Base-by-base conservation (phyloP, 2,329 filamentous ascomycete species). In the Ascocoryne sarcoides region DNA sequence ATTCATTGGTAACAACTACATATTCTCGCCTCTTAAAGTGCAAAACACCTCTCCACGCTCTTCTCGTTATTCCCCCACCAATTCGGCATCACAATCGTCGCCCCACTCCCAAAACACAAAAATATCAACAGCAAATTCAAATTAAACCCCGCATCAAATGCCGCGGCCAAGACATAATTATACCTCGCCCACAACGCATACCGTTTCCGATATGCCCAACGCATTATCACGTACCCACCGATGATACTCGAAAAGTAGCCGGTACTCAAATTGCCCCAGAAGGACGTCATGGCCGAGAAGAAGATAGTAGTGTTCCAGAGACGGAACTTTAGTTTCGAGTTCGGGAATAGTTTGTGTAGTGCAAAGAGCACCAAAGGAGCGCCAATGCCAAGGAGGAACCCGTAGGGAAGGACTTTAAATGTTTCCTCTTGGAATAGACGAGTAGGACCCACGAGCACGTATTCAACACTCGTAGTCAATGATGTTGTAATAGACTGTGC, bases 301-400 rank as follows among this genome's bases (percentile, higher is more conserved):
- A 79, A 79, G 39, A 79, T 79, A 3, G 73, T 79, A 15, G 71
- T 68, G 50, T 79, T 80, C 67, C 68, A 75, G 14, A 79, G 65
- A 20, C 73, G 68, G 49, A 75, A 53, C 37, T 56, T 73, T 9
- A 37, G 35, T 2, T n/a, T 20, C 10, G 66, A 63, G 2, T 61
- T 62, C 0, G 75, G 75, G 50, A 78, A 76, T 12, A 60, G 51
- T 4, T 65, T 64, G 51, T 79, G 70, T 7, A 78, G 62, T 0
- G 61, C 44, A 49, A 67, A 79, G 15, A 79, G 57, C 4, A 71
- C 16, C 2, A 66, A 36, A 0, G 73, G 72, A 0, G 62, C 58
- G 9, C 59, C 39, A 2, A 67, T 68, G 5, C 72, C 72, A 31
- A 70, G 61, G 5, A 75, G 59, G 55, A 75, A 76, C 3, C 69